Percentiles rank a stretch among this genome's conserved stretches.
These are phyloP conservation scores for Emydomyces testavorans DNA, from an alignment of 2,329 filamentous ascomycete species.

Conservation along the genomic window DNA sequence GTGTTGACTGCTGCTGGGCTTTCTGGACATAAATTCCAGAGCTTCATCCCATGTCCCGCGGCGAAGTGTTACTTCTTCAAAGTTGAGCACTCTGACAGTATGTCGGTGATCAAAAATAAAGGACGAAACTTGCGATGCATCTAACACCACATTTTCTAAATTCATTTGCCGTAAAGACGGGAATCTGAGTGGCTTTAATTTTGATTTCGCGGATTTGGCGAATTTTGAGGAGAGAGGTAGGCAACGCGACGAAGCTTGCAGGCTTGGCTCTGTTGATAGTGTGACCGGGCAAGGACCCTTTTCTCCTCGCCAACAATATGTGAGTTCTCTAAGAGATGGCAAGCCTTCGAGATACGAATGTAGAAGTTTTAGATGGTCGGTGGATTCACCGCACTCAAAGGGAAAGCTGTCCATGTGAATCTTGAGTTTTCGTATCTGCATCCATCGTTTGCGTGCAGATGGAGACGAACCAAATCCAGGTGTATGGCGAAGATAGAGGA, in stretches of 20 bases:
- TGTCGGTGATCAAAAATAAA: conserved; percentile 57
- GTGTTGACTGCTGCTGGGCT: conserved; percentile 26
- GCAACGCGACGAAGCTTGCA: conserved; percentile 39
- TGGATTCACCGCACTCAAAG: conserved; percentile 35
- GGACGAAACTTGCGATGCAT: conserved; percentile 55
- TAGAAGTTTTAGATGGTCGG: conserved; percentile 64
- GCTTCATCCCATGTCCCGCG: conserved; percentile 72
- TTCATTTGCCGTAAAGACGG: conserved; percentile 56
- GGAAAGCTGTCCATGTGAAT: conserved; percentile 60
- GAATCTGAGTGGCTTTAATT: conserved; percentile 51
- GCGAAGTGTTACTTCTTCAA: conserved; percentile 61
- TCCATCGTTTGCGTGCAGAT: conserved; percentile 60
- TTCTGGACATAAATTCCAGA: conserved; percentile 53
- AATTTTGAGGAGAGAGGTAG: conserved; percentile 15
- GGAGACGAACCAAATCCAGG: conserved; percentile 65
- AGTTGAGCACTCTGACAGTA: conserved; percentile 65
- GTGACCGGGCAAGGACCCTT: conserved; percentile 65
- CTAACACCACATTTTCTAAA: conserved; percentile 61
- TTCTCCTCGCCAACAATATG: conserved; percentile 64
- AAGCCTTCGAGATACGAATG: conserved; percentile 69
- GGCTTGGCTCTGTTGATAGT: conserved; percentile 52
- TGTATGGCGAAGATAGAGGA: conserved; percentile 65
- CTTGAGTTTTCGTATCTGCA: conserved; percentile 61
- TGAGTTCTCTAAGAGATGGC: conserved; percentile 54
- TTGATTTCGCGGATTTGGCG: conserved; percentile 27